Base-by-base conservation (phyloP, 2,329 filamentous ascomycete species). In the Neurospora crassa region DNA sequence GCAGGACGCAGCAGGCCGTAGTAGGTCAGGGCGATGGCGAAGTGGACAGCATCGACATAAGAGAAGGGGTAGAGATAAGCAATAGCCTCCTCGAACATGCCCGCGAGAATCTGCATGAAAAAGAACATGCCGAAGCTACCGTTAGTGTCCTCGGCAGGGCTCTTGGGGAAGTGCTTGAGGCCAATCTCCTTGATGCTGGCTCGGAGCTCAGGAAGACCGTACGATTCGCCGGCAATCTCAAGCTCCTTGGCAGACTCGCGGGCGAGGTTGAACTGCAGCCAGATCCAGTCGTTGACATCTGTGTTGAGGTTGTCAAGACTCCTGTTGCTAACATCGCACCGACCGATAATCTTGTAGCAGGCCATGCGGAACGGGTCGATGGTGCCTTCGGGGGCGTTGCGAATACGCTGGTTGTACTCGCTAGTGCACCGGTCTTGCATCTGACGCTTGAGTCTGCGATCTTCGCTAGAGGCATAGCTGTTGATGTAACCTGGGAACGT, bases 331-430 rank as follows among this genome's bases (percentile, higher is more conserved):
- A 92, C 82, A 76, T 91, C 90, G 76, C 89, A 91, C 67, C 90
- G 93, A 67, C 96, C 96, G 76, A 99, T 91, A 73, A 99, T 90
- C 85, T 99, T 98, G 86, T 98, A 98, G 80, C 96, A 97, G 68
- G 95, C 94, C 89, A 97, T 94, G 70, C 94, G 90, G 83, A 96
- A 99, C 37, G 96, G 96, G 79, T 99, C 96, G 74, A 96, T 90
- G 1, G 92, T 92, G 78, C 94, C 91, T 72, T 96, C 92, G 0
- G 93, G 92, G 0, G 92, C 92, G 77, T 96, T 93, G 74, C 93
- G 91, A 37, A 90, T 88, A 67, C 94, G 90, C 79, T 96, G 92
- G 69, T 91, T 91, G 81, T 96, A 97, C 78, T 97, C 94, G 74
- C 92, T 93, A 76, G 92, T 92, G 81, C 97, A 97, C 74, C 92